Base-by-base conservation (phyloP, 352 stramenopile species). In the Globisporangium recalcitrans region DNA sequence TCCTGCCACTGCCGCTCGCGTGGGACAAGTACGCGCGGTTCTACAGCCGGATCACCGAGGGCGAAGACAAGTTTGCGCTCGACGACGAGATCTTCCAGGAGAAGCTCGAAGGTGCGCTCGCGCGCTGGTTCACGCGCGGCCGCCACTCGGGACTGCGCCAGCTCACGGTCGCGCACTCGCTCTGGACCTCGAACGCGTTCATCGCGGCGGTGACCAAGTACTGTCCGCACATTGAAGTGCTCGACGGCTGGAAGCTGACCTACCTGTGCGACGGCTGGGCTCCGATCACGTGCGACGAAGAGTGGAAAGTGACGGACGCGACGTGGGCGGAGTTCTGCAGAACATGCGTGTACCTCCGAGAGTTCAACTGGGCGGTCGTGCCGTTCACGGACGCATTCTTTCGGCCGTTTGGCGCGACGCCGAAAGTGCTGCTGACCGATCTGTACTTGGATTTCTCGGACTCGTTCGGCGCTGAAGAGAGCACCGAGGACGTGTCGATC, bases 331-430 rank as follows among this genome's bases (percentile, higher is more conserved):
- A 52, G 11, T 87, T 87, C 38, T 82, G 72, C 51, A 52, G 27
- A 4, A 64, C 61, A 9, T 85, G 78, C 26, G 59, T 65, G 8
- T 42, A 74, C 7, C 52, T 88, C 32, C 70, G 69, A 2, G 76
- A 85, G 63, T 88, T 88, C 62, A 85, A 85, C 58, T 85, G 77
- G 74, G 67, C 65, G 0, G 74, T 84, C 27, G 76, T 79, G 21
- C 78, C 78, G 11, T 84, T 81, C 48, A 73, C 65, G 0, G 78
- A 85, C 21, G 66, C 60, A 0, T 88, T 85, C 58, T 71, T 88
- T 14, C 58, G 66, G 16, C 67, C 74, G 16, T 88, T 87, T 29
- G 74, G 73, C 1, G 64, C 67, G 1, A 71, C 70, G 3, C 60
- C 63, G 9, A 87, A 84, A 60, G 70, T 52, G 24, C 70, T 70